Conservation (phyloP, 495 filamentous ascomycete species). For the Tuber aestivum region DNA sequence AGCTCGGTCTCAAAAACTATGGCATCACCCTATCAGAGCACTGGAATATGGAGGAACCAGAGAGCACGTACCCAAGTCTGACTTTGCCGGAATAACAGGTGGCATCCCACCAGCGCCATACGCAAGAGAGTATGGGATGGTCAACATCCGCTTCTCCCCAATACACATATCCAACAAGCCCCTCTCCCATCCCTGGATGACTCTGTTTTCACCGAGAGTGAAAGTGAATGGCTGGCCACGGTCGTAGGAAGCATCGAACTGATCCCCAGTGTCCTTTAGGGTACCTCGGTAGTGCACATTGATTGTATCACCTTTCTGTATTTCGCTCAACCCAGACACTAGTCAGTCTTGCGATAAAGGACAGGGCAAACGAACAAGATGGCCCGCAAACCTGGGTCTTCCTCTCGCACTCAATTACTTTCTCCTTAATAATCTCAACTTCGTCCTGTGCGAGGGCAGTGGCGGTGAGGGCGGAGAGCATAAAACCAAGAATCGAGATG, state of each 20-base stretch:
- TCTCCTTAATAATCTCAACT: conserved; percentile 70
- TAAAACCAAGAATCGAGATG: conserved; percentile 50
- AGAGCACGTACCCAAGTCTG: conserved; percentile 18
- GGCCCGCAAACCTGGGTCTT: conserved; percentile 55
- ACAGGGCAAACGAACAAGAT: conserved; percentile 47
- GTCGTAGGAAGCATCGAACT: conserved; percentile 63
- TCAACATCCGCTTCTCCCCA: conserved; percentile 88
- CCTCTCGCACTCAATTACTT: conserved; percentile 63
- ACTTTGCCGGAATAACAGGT: conserved; percentile 33
- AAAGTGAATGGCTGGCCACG: conserved; percentile 71
- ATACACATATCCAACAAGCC: conserved; percentile 87
- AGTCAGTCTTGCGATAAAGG: conserved; percentile 67
- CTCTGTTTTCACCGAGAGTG: conserved; percentile 67
- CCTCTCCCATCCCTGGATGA: conserved; percentile 86
- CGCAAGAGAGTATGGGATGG: conserved; percentile 77
- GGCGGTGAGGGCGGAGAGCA: conserved; percentile 51
- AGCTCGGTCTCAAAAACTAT: conserved; percentile 91
- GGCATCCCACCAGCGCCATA: conserved; percentile 56
- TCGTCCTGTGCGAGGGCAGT: conserved; percentile 51
- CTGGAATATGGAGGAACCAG: not conserved
- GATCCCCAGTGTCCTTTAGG: conserved; percentile 51
- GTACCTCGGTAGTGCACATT: conserved; percentile 84
- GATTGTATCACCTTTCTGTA: conserved; percentile 68
- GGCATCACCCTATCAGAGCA: conserved; percentile 47
- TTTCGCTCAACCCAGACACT: conserved; percentile 58